Base-by-base conservation (phyloP, 192 early-diverging fungal genomes). In the Umbelopsis sp. region DNA sequence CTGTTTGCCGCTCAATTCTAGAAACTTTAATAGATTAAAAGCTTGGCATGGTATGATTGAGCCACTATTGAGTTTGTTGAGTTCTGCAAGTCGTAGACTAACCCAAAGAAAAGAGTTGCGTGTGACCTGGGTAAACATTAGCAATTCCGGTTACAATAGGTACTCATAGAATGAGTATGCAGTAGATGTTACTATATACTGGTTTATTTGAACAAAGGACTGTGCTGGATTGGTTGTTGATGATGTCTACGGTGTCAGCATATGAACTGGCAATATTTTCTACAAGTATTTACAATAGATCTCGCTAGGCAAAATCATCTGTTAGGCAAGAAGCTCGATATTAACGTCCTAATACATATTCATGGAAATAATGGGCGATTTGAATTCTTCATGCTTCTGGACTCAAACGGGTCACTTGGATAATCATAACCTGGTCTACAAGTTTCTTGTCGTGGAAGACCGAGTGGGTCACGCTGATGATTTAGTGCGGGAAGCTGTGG, bases 351-450 rank as follows among this genome's bases (percentile, higher is more conserved):
- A 9, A 30, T 10, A 41, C 37, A 4, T 4, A 13, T 61, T 61
- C 30, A 61, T 61, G 55, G 55, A 35, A 61, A 61, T 30, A 61
- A 61, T 37, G 55, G 55, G 30, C 33, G 55, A 30, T 4, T 61
- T 25, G 55, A 30, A 18, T 23, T 8, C 5, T 61, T 61, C 25
- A 61, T 35, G 13, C 13, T 12, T n/a, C 55, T 61, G 55, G 55
- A 13, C 4, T 61, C 55, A 25, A 61, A 61, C 0, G 27, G 55
- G 12, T 16, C 27, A 61, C 33, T 49, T 53, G 51, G 22, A 61
- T 61, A 33, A 1, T 35, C 30, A 4, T 33, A 25, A 11, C 25
- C 30, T 35, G 27, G 55, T 4, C 55, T 23, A 16, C 55, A 61
- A 2, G 27, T 11, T 33, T 61, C 55, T 61, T 61, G 55, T 18